phyloP scores from a whole-genome alignment of 768 basidiomycete species.

The Jaapia argillacea region DNA sequence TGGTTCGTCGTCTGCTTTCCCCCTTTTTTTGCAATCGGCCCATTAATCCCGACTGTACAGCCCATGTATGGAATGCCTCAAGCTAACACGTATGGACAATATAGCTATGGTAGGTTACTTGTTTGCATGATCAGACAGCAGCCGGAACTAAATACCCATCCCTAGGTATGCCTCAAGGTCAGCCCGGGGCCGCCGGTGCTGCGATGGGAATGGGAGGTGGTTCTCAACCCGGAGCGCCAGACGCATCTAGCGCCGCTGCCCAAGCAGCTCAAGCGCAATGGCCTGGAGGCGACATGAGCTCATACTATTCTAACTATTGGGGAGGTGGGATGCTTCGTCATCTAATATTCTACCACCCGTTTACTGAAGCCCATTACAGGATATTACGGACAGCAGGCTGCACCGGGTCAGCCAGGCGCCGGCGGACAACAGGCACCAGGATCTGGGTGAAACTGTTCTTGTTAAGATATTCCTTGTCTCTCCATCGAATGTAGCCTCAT shows the following conservation, averaged over 20 bases:
- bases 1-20: constrained; percentile 41
- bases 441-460: constrained; percentile 3
- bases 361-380: constrained; percentile 29
- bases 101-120: constrained; percentile 66
- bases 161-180: constrained; percentile 45
- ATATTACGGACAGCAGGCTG: constrained; percentile 70
- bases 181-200: constrained; percentile 41
- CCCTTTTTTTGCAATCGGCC: constrained; percentile 1
- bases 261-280: constrained; percentile 66
- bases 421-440: constrained; percentile 29
- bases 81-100: constrained; percentile 68
- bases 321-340: constrained; percentile 60
- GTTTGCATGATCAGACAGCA: constrained; percentile 37
- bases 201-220: constrained; percentile 43
- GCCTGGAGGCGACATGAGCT: constrained; percentile 55
- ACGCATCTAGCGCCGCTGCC: constrained; percentile 32
- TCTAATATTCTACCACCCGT: neutral
- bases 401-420: constrained; percentile 45
- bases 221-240: constrained; percentile 48
- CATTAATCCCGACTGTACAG: constrained; percentile 24
- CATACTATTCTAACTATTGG: constrained; percentile 79
- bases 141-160: constrained; percentile 34
- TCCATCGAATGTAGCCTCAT: too few relatives aligned
- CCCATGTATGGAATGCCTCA: constrained; percentile 91
- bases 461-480: too few relatives aligned